A percentile compares a stretch with the other conserved stretches of the same genome.
These are phyloP conservation scores for Yarrowia bubula DNA, from an alignment of 805 yeast genomes.

Conservation along the genomic window DNA sequence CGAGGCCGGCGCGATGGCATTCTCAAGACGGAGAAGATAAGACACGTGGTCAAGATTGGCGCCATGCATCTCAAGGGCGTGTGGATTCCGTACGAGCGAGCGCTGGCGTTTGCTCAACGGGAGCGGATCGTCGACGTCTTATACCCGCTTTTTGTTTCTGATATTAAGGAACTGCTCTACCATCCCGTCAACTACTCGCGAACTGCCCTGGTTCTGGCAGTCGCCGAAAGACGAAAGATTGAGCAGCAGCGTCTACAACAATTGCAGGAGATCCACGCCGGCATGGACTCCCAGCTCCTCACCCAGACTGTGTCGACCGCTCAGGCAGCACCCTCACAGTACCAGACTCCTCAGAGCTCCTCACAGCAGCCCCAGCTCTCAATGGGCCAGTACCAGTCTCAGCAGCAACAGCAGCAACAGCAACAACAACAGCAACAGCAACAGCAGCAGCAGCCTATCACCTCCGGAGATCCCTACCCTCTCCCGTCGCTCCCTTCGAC, in stretches of 20 bases:
- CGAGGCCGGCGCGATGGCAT: slow-evolving; percentile 89
- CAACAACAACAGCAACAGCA: slow-evolving; percentile 19
- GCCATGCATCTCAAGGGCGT: slow-evolving; percentile 88
- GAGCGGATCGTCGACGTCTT: slow-evolving; percentile 71
- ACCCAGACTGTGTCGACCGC: slow-evolving; percentile 3
- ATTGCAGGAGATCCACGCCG: slow-evolving; percentile 26
- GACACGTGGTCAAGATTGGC: slow-evolving; percentile 83
- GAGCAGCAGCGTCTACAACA: slow-evolving; percentile 28
- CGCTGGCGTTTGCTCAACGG: slow-evolving; percentile 73
- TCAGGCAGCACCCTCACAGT: background rate
- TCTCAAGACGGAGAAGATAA: slow-evolving; percentile 68
- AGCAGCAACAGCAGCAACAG: slow-evolving; percentile 26
- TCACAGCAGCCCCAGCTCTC: slow-evolving; percentile 28
- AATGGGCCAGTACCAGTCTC: slow-evolving; percentile 28
- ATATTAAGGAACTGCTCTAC: slow-evolving; percentile 41
- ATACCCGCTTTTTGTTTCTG: slow-evolving; percentile 72
- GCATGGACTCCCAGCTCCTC: slow-evolving; percentile 27
- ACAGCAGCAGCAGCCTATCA: slow-evolving; percentile 1
- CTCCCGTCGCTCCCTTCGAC: slow-evolving; percentile 23
- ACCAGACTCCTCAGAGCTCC: background rate
- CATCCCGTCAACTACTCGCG: slow-evolving; percentile 39
- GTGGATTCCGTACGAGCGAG: slow-evolving; percentile 87
- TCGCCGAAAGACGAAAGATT: slow-evolving; percentile 37
- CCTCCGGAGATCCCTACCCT: slow-evolving; percentile 18
- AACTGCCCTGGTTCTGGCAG: slow-evolving; percentile 39